These are phyloP conservation scores for Stentor roeselii DNA, from an alignment of 73 alveolate genomes.

Conservation along the genomic window DNA sequence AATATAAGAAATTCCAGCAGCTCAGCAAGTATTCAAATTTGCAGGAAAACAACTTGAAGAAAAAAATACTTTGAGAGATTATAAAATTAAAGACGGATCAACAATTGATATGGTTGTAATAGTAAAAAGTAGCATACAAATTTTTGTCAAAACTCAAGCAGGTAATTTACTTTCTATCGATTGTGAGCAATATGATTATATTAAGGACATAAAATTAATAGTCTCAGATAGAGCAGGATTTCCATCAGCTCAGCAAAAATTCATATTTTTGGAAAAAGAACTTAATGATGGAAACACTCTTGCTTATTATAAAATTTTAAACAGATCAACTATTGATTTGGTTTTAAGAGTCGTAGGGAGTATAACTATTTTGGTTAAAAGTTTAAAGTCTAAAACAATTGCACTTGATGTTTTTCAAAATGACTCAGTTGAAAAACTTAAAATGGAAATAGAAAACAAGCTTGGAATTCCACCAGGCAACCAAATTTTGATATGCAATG, in stretches of 20 bases:
- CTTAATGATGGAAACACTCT: no score
- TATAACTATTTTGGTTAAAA: constrained; percentile 30
- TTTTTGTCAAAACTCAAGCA: neutral
- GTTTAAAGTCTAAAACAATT: constrained; percentile 19
- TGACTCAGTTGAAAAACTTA: constrained; percentile 35
- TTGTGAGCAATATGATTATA: neutral
- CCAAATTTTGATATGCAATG: constrained; percentile 22
- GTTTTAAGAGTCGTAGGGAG: neutral
- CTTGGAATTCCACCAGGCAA: constrained; percentile 41
- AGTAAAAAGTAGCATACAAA: neutral
- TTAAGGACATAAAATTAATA: neutral
- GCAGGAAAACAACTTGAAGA: constrained; percentile 41
- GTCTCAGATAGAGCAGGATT: neutral
- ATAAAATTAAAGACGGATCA: constrained; percentile 33
- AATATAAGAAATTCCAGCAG: neutral
- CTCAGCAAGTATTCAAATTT: constrained; percentile 14
- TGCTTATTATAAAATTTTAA: constrained; percentile 8
- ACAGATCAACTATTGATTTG: neutral
- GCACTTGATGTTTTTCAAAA: constrained; percentile 8
- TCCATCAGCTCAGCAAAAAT: neutral
- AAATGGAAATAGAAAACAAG: constrained; percentile 28
- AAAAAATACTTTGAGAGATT: constrained; percentile 22
- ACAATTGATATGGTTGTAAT: neutral
- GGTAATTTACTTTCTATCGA: neutral
- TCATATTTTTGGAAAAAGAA: no score